A percentile compares a stretch with the other conserved stretches of the same genome.
These are phyloP conservation scores for Rostrohypoxylon terebratum DNA, from an alignment of 495 filamentous ascomycete genomes.

Conservation along the genomic window DNA sequence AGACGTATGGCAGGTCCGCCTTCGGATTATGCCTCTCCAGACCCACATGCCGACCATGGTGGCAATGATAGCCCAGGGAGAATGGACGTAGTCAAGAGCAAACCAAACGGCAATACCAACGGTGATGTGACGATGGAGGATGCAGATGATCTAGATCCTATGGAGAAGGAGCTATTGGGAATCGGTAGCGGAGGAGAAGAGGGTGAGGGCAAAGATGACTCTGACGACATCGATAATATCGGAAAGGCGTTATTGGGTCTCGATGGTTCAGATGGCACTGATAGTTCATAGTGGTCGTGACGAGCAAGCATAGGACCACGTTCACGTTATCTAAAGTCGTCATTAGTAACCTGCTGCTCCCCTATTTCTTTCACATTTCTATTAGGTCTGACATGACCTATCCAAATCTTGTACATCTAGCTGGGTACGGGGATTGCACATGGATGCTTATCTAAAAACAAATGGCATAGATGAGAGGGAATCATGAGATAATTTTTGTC, in stretches of 20 bases:
- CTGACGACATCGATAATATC: constrained; percentile 65
- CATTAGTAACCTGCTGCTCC: not conserved
- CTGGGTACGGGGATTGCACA: not conserved
- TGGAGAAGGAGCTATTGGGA: constrained; percentile 63
- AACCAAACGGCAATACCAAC: constrained; percentile 45
- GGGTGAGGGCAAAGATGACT: constrained; percentile 51
- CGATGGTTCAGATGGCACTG: constrained; percentile 54
- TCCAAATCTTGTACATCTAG: constrained; percentile 27
- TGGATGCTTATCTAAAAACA: constrained; percentile 8
- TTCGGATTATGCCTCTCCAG: constrained; percentile 43
- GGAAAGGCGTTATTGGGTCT: constrained; percentile 64
- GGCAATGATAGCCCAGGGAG: constrained; percentile 43
- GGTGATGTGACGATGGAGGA: constrained; percentile 58
- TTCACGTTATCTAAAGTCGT: not conserved
- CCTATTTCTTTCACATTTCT: constrained; percentile 15
- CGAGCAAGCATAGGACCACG: not conserved
- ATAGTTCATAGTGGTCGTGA: constrained; percentile 36
- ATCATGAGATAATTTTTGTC: not conserved
- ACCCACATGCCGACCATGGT: constrained; percentile 27
- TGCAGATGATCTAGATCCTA: constrained; percentile 63
- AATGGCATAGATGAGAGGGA: constrained; percentile 8
- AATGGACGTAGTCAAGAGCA: constrained; percentile 51
- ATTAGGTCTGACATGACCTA: not conserved
- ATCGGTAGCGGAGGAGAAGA: constrained; percentile 56
- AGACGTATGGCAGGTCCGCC: constrained; percentile 39